Conservation (phyloP, 768 basidiomycete species). For the Fibroporia radiculosa region DNA sequence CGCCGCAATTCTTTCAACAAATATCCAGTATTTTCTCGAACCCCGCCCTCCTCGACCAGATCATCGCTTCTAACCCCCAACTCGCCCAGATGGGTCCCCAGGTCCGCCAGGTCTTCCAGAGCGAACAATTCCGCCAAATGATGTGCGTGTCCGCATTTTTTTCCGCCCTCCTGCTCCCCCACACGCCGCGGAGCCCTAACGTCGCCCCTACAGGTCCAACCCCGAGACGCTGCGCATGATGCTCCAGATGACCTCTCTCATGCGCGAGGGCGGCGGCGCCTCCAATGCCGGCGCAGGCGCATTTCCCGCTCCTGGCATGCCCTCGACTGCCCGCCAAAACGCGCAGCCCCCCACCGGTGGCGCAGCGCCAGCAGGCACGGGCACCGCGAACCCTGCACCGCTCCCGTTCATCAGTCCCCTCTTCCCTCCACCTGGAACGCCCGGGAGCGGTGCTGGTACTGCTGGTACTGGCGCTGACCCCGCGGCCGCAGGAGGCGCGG, state of each 20-base stretch:
- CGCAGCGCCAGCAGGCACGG: conserved; percentile 2
- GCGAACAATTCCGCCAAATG: conserved; percentile 66
- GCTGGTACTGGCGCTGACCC: conserved; percentile 13
- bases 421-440: conserved; percentile 16
- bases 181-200: no score
- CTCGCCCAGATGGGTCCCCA: conserved; percentile 71
- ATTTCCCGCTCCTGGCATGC: conserved; percentile 59
- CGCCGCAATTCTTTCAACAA: conserved; percentile 77
- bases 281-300: conserved; percentile 21
- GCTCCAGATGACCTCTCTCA: conserved; percentile 61
- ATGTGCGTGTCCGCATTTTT: conserved; percentile 39
- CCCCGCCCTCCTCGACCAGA: conserved; percentile 82
- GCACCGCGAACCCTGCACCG: neutral
- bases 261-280: conserved; percentile 36
- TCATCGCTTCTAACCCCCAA: conserved; percentile 78
- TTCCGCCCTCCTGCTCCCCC: conserved; percentile 3
- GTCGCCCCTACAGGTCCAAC: conserved; percentile 43
- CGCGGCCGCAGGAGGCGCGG: conserved; percentile 20
- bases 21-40: conserved; percentile 85
- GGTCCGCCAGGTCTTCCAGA: conserved; percentile 71
- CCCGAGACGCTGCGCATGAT: conserved; percentile 70
- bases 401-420: neutral
- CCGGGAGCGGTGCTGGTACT: conserved; percentile 3
- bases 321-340: conserved; percentile 26
- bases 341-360: conserved; percentile 13